Evolutionary conservation across 2,329 filamentous ascomycete species (phyloP).

Genomic region (Byssothecium circinans): DNA sequence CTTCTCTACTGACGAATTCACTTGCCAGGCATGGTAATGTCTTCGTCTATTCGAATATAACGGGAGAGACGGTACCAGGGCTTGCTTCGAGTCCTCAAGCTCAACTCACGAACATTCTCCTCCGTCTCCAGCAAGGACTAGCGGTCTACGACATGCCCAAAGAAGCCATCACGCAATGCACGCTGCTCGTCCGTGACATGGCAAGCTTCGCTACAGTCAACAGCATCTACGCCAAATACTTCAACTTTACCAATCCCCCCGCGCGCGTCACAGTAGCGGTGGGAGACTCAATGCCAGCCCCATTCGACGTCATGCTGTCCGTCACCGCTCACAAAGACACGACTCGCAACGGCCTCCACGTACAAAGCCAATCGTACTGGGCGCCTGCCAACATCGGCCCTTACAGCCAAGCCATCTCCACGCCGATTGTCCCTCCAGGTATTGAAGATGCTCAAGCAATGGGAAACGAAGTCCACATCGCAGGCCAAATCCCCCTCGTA

Average conservation of each 20-base stretch:
- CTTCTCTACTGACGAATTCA: slow-evolving; percentile 9
- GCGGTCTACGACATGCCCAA: slow-evolving; percentile 26
- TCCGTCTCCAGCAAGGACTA: slow-evolving; percentile 34
- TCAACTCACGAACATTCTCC: slow-evolving; percentile 46
- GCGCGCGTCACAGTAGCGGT: slow-evolving; percentile 81
- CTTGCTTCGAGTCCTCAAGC: not conserved
- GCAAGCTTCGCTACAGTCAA: slow-evolving; percentile 77
- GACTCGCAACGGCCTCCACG: slow-evolving; percentile 66
- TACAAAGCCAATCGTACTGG: slow-evolving; percentile 95
- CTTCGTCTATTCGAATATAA: slow-evolving; percentile 51
- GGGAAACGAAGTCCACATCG: slow-evolving; percentile 63
- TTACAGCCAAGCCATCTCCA: slow-evolving; percentile 82
- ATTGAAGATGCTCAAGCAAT: slow-evolving; percentile 13
- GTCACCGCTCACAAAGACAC: slow-evolving; percentile 44
- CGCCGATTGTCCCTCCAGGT: slow-evolving; percentile 1
- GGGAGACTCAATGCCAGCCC: slow-evolving; percentile 64
- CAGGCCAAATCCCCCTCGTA: slow-evolving; percentile 88
- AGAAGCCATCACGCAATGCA: slow-evolving; percentile 46
- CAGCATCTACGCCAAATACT: slow-evolving; percentile 71
- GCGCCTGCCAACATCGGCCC: slow-evolving; percentile 96
- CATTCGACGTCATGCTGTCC: slow-evolving; percentile 63
- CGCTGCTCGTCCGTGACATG: slow-evolving; percentile 77
- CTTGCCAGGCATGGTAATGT: slow-evolving; percentile 25
- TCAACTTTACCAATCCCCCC: slow-evolving; percentile 77
- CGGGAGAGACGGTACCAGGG: slow-evolving; percentile 8